Evolutionary conservation across 225 moss, liverwort and hornwort species (phyloP).

Genomic region (Lunularia cruciata): DNA sequence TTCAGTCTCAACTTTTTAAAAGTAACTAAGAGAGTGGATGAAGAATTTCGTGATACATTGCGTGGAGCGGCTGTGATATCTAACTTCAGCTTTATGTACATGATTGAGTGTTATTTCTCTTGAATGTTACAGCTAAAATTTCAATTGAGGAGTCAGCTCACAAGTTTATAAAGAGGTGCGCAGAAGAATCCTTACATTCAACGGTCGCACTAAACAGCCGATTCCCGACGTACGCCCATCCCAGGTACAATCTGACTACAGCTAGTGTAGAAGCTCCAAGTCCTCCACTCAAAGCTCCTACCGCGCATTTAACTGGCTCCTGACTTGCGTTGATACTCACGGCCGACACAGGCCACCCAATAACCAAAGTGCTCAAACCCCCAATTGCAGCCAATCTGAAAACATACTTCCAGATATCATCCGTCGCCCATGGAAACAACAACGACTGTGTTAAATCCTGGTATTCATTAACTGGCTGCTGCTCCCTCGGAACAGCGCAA

Average conservation of each 20-base stretch:
- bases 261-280: constrained; percentile 78
- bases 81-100: too few species aligned
- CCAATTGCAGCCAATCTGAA: constrained; percentile 72
- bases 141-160: too few species aligned
- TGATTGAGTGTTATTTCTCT: too few species aligned
- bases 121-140: too few species aligned
- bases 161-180: too few species aligned
- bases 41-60: too few species aligned
- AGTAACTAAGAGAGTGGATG: too few species aligned
- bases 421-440: constrained; percentile 90
- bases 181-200: constrained; percentile 66
- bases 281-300: constrained; percentile 86
- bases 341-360: constrained; percentile 82
- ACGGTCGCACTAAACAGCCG: constrained; percentile 96
- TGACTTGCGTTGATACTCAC: constrained; percentile 81
- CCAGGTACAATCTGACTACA: constrained; percentile 81
- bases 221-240: constrained; percentile 96
- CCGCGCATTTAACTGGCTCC: constrained; percentile 76
- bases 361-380: constrained; percentile 39
- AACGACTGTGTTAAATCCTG: constrained; percentile 76
- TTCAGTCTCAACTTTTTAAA: too few species aligned
- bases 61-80: too few species aligned
- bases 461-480: constrained; percentile 97
- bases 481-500: constrained; percentile 94
- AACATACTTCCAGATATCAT: constrained; percentile 56